phyloP scores from a whole-genome alignment of 306 rosid genomes.

The Potentilla sterilis region DNA sequence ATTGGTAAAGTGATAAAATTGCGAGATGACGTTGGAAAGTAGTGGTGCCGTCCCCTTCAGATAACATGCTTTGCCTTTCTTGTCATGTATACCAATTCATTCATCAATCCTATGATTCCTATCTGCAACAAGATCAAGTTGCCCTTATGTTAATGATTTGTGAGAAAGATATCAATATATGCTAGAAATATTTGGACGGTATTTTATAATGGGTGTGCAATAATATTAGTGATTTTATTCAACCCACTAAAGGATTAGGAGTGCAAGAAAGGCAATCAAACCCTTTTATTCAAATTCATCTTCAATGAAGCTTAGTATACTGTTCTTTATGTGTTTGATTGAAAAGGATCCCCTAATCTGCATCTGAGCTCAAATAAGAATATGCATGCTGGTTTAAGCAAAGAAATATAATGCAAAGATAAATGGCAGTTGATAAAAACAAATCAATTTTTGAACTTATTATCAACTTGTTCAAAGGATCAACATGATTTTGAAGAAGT shows the following conservation, averaged over 20 bases:
- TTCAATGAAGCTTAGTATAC: background rate
- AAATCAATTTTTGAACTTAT: background rate
- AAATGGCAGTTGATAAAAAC: background rate
- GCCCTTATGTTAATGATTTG: background rate
- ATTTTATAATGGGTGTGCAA: background rate
- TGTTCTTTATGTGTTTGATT: background rate
- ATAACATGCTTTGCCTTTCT: slow-evolving; percentile 41
- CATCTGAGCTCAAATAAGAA: background rate
- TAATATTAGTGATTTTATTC: background rate
- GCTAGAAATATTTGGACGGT: background rate
- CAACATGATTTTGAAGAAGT: background rate
- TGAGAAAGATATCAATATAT: background rate
- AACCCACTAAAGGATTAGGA: slow-evolving; percentile 7
- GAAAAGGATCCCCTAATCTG: background rate
- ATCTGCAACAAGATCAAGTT: background rate
- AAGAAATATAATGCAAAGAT: too few species aligned
- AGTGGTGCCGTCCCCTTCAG: slow-evolving; percentile 76
- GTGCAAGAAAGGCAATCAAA: background rate
- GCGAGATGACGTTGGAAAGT: slow-evolving; percentile 38
- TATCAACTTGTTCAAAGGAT: background rate
- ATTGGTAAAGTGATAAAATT: slow-evolving; percentile 29
- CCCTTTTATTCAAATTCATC: background rate
- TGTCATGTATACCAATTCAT: background rate
- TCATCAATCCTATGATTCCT: background rate
- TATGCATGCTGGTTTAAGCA: background rate